Evolutionary conservation across 2,329 filamentous ascomycete genomes (phyloP), one percentile per base, ranked within the genome.

Genomic region (Coniochaeta pulveracea): DNA sequence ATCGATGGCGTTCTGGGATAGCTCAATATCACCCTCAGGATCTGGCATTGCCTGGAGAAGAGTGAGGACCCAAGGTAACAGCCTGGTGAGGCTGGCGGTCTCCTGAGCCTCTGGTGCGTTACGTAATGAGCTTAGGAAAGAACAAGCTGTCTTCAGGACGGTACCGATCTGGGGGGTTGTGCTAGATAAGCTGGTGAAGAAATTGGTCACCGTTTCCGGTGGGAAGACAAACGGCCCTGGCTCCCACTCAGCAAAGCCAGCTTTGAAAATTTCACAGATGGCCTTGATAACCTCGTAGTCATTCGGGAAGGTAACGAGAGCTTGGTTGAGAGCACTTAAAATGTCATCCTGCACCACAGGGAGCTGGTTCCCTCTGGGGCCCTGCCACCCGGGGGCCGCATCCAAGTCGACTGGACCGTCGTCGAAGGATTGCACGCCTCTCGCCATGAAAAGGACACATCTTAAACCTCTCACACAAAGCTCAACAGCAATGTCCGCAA

Each of bases 181-280:
- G 23, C 69, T 56, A 2, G 57, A 62, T 15, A 76, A 69, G 33
- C 68, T 69, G 4, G 69, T 63, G 29, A 91, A 64, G 49, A 82
- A 80, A 26, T 74, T 64, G 9, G 76, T 72, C n/a, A 83, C 72
- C 41, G 75, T 64, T 1, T 66, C 58, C 0, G 80, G 65, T 3
- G 78, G 69, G 39, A 93, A 74, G 7, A 88, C 82, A 45, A 91
- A 89, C 1, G 83, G 80, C 0, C 84, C 84, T 3, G 80, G 72
- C 17, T 76, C 70, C 0, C 66, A 69, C 52, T 93, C 85, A 1
- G 77, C 77, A 47, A 88, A 88, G 1, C 85, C 85, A 14, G 76
- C 71, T 25, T 77, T 73, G 32, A 89, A 64, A 30, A 88, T 72
- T 37, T 66, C 67, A 55, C 84, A 91, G 21, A 79, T 74, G 4